Evolutionary conservation across 1,284 basidiomycete species (phyloP).

Genomic region (Moesziomyces sp.): DNA sequence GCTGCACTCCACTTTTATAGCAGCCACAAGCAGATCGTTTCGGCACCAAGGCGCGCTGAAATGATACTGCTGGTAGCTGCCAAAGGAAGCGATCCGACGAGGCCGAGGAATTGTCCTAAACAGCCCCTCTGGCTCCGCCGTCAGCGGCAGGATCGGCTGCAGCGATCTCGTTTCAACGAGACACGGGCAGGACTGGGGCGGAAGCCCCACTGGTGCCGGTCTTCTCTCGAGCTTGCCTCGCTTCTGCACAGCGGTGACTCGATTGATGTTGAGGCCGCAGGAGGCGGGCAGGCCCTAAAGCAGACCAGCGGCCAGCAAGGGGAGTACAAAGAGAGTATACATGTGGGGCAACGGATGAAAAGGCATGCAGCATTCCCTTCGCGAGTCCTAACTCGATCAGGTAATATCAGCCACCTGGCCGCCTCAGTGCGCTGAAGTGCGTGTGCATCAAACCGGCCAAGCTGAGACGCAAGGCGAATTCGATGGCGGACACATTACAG

Average conservation of each 20-base stretch:
- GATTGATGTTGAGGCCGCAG: too few species aligned
- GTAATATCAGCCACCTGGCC: constrained; percentile 50
- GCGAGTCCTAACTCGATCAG: constrained; percentile 69
- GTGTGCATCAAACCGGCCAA: background rate
- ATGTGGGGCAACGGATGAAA: constrained; percentile 8
- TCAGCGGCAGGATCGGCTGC: background rate
- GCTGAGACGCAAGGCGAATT: background rate
- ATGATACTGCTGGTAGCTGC: background rate
- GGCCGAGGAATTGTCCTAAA: background rate
- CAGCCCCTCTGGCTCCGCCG: background rate
- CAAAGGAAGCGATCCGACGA: background rate
- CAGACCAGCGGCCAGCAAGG: background rate
- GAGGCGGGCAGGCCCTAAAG: background rate
- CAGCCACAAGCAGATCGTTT: background rate
- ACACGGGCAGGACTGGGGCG: background rate
- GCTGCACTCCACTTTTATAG: background rate
- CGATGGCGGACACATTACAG: background rate
- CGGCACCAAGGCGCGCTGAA: too few species aligned
- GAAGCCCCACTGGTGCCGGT: background rate
- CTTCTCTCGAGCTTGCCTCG: background rate
- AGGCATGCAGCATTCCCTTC: constrained; percentile 66
- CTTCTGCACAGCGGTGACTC: too few species aligned
- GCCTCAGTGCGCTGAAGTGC: background rate
- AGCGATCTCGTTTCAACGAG: background rate
- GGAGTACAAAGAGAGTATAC: constrained; percentile 15